Percentiles rank a stretch among this genome's conserved stretches.
Conservation (phyloP, 768 basidiomycete genomes). For the Suillus brevipes region DNA sequence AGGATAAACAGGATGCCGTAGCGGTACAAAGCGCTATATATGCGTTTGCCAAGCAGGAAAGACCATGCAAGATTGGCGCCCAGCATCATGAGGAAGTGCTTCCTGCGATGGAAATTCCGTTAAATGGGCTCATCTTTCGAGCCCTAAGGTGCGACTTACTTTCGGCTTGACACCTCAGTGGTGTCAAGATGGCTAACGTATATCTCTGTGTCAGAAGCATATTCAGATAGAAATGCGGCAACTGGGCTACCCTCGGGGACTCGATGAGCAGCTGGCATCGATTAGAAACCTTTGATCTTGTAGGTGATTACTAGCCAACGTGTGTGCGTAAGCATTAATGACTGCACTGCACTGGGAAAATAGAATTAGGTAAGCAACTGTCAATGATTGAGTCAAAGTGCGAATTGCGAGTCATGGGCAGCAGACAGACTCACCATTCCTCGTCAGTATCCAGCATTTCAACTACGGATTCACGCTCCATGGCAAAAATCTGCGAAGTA, state of each 20-base stretch:
- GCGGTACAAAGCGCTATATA: slow-evolving; percentile 23
- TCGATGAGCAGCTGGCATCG: slow-evolving; percentile 27
- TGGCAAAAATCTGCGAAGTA: not conserved
- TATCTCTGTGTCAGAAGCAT: slow-evolving; percentile 25
- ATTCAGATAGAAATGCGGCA: slow-evolving; percentile 18
- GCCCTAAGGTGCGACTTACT: slow-evolving; percentile 18
- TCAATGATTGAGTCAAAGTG: not conserved
- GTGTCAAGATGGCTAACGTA: slow-evolving; percentile 33
- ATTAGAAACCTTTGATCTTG: slow-evolving; percentile 1
- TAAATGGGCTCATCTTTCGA: not conserved
- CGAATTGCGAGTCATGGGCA: not conserved
- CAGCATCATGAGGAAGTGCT: slow-evolving; percentile 27
- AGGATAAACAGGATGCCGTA: slow-evolving; percentile 31
- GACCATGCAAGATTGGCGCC: slow-evolving; percentile 28
- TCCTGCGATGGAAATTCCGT: slow-evolving; percentile 12
- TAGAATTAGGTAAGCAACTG: slow-evolving; percentile 6
- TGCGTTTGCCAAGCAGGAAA: slow-evolving; percentile 26
- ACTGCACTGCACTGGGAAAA: not conserved
- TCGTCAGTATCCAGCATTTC: not conserved
- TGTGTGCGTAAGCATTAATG: not conserved
- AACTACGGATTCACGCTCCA: not conserved
- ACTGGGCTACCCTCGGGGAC: slow-evolving; percentile 30
- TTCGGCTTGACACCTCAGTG: slow-evolving; percentile 19
- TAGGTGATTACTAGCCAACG: not conserved
- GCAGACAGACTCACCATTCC: not conserved